These are phyloP conservation scores for Candida methanosorbosa DNA, from an alignment of 805 yeast species.

Conservation along the genomic window DNA sequence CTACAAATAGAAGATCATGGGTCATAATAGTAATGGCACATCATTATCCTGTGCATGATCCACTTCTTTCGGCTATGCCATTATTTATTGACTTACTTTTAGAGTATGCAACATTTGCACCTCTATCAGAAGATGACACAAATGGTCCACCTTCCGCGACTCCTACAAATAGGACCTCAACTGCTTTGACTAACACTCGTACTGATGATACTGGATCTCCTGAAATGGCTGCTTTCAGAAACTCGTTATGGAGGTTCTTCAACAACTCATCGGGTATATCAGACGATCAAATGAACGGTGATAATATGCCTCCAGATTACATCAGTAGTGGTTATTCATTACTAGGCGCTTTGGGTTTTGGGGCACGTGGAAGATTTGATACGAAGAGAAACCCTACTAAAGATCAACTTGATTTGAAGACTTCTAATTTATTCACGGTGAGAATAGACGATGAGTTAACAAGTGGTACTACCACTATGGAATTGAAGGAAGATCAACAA, in stretches of 20 bases:
- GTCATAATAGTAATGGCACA: constrained; percentile 57
- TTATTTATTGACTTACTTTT: constrained; percentile 13
- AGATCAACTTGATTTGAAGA: constrained; percentile 9
- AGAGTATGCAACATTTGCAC: constrained; percentile 2
- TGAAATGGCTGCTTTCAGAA: constrained; percentile 13
- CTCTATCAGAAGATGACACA: not conserved
- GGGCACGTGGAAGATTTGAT: not conserved
- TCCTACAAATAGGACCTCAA: not conserved
- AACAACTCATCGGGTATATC: constrained; percentile 10
- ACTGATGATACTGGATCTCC: not conserved
- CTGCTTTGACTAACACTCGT: too few species aligned
- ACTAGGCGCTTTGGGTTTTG: too few species aligned
- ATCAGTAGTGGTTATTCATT: too few species aligned
- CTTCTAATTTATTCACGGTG: constrained; percentile 10
- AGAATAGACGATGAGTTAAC: constrained; percentile 1
- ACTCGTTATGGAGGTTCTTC: constrained; percentile 13
- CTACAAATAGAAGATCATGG: constrained; percentile 36
- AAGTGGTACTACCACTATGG: not conserved
- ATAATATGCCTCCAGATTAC: too few species aligned
- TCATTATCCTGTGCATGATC: constrained; percentile 29
- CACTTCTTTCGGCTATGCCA: constrained; percentile 36
- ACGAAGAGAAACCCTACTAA: constrained; percentile 4
- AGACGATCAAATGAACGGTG: constrained; percentile 7
- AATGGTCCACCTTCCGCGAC: not conserved
- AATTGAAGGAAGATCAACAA: constrained; percentile 2